Evolutionary conservation across 192 early-diverging fungal species (phyloP), one percentile per base, ranked within the genome.

Genomic region (Coemansia sp.): DNA sequence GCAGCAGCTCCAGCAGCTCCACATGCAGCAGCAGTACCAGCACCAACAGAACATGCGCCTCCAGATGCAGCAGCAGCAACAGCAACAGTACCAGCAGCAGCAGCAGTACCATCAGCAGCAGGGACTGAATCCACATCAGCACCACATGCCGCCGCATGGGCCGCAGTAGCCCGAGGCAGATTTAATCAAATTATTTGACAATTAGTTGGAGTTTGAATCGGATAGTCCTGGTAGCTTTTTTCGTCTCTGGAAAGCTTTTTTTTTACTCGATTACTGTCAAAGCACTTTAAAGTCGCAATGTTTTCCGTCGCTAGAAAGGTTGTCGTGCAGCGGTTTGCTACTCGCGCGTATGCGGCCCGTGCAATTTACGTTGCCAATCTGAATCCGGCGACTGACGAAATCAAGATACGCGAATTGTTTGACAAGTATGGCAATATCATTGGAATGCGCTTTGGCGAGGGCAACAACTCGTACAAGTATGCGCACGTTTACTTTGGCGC

Each of bases 401-500:
- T 60, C 14, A 38, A 48, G 43, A 42, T 82, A 34, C 56, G 57
- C 6, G 58, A 61, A n/a, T 31, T 62, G 20, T 76, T 82, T 57
- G 65, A 46, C 7, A 26, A 61, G 46, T 82, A 55, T 37, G 79
- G 79, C 26, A 51, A 57, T 23, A 63, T 82, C 11, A 46, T 35
- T 3, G 67, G 63, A 11, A 43, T 76, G 10, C 60, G 70, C 5
- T 38, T 76, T 34, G 65, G 62, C 50, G 33, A 16, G 18, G 40
- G 57, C 61, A n/a, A 20, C 13, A 51, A 37, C 51, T 42, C 23
- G 23, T 59, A 62, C 65, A 53, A 24, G 50, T 76, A 70, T 40
- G 74, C 65, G 8, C 79, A 82, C 38, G 28, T 82, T 2, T 76
- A 82, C 70, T 82, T 53, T 67, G 61, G 65, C 9, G 42, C 62